Conservation (phyloP, 257 asterid species). For the Solanum paucissectum region DNA sequence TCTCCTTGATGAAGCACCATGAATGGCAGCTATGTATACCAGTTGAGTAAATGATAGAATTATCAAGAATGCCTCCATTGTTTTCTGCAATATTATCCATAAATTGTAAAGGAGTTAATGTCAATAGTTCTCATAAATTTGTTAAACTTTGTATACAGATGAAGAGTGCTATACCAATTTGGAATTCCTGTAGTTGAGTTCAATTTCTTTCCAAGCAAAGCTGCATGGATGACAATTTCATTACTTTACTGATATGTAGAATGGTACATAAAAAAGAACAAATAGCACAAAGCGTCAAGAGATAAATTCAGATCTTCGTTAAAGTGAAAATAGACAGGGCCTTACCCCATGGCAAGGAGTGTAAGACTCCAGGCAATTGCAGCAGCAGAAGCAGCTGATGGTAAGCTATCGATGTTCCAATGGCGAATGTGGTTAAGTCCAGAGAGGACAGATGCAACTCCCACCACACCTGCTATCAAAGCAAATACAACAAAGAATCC, state of each 20-base stretch:
- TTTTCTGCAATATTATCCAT: conserved; percentile 36
- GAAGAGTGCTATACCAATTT: conserved; percentile 37
- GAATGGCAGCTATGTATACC: conserved; percentile 57
- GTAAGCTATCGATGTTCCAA: conserved; percentile 54
- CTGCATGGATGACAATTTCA: conserved; percentile 19
- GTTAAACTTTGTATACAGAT: not conserved
- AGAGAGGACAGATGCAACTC: conserved; percentile 50
- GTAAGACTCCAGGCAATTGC: conserved; percentile 75
- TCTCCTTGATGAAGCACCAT: conserved; percentile 51
- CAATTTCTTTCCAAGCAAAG: conserved; percentile 77
- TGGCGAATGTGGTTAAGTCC: conserved; percentile 55
- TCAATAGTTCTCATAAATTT: not conserved
- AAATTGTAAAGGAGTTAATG: not conserved
- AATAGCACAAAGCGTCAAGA: not conserved
- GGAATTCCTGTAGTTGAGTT: conserved; percentile 40
- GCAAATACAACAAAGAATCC: conserved; percentile 77
- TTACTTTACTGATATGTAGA: not conserved
- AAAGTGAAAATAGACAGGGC: not conserved
- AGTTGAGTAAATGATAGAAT: conserved; percentile 72
- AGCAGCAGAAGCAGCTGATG: conserved; percentile 63
- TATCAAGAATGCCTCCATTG: conserved; percentile 90
- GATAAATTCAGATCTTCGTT: not conserved
- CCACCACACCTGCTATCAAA: conserved; percentile 75
- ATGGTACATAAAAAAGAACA: not conserved
- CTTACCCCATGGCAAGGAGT: conserved; percentile 88